These are phyloP conservation scores for Amoeboradix gromovi DNA, from an alignment of 371 early-diverging fungal species.

Conservation along the genomic window DNA sequence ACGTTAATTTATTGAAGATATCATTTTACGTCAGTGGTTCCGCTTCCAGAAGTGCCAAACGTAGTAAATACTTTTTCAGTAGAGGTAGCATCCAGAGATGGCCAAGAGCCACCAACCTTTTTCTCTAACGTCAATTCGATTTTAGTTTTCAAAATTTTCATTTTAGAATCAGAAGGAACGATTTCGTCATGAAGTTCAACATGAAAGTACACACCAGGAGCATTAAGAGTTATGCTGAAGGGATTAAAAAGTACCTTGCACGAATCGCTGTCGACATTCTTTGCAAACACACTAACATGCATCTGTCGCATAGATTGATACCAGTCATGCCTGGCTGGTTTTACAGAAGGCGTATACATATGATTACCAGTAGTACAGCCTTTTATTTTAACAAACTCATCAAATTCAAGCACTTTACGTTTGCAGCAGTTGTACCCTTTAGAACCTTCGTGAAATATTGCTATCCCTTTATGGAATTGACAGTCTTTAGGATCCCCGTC, in stretches of 20 bases:
- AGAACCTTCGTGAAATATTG: constrained; percentile 44
- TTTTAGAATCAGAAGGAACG: constrained; percentile 29
- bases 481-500: constrained; percentile 28
- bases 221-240: not conserved
- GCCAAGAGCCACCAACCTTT: constrained; percentile 54
- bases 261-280: constrained; percentile 35
- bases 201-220: not conserved
- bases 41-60: constrained; percentile 26
- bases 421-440: constrained; percentile 71
- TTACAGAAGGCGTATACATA: constrained; percentile 21
- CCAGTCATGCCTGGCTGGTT: constrained; percentile 41
- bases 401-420: constrained; percentile 73
- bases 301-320: constrained; percentile 60
- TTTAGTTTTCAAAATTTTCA: constrained; percentile 45
- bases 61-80: constrained; percentile 44
- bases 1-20: too few relatives aligned
- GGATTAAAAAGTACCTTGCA: not conserved
- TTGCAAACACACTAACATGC: constrained; percentile 64
- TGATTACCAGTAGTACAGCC: constrained; percentile 61
- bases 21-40: constrained; percentile 2
- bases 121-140: constrained; percentile 55
- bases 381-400: constrained; percentile 69
- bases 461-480: constrained; percentile 51
- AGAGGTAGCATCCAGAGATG: constrained; percentile 33
- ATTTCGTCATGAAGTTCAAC: constrained; percentile 19